Evolutionary conservation across 1,139 yeast genomes (phyloP), one percentile per base, ranked within the genome.

Genomic region (Debaryomyces psychrophilus): DNA sequence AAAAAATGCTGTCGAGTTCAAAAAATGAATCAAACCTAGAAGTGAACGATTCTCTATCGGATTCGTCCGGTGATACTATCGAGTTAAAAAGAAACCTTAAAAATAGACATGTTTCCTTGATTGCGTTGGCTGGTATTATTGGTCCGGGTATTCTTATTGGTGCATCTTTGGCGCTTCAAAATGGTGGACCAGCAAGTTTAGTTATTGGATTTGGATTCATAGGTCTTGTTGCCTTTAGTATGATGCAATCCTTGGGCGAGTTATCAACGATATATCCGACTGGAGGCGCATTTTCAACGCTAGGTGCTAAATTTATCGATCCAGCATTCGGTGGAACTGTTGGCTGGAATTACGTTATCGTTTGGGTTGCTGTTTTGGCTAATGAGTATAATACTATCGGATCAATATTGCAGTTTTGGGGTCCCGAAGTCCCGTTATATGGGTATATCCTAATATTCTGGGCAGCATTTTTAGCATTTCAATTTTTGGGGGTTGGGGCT

Each of bases 281-380:
- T 11, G 85, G 83, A 28, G 76, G 79, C 37, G 81, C 81, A 34
- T 81, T 81, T 55, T 77, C 82, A 17, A 73, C 81, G 5, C 64
- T 77, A 52, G 84, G 83, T 2, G 68, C 76, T 49, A 71, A 73
- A 53, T 73, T 76, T 52, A 73, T 81, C 6, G 86, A 82, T 59
- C 70, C 73, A 31, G 85, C 86, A 4, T 76, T 76, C 50, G 86
- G 85, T 8, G 82, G 80, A 12, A 76, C 83, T 1, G 71, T 82
- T 12, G 87, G 87, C 2, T 81, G 85, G 82, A 76, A 73, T 54
- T 83, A 83, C 59, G 80, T 79, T 45, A 78, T 84, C 49, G 73
- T 81, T 44, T 82, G 86, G 85, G 65, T 80, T 17, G 81, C 83
- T 1, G 85, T 81, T 12, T 65, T 81, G 50, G 79, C 85, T 9